Percentiles rank a stretch among this genome's conserved stretches.
Conservation (phyloP, 2,329 filamentous ascomycete species). For the Neoarthrinium moseri region DNA sequence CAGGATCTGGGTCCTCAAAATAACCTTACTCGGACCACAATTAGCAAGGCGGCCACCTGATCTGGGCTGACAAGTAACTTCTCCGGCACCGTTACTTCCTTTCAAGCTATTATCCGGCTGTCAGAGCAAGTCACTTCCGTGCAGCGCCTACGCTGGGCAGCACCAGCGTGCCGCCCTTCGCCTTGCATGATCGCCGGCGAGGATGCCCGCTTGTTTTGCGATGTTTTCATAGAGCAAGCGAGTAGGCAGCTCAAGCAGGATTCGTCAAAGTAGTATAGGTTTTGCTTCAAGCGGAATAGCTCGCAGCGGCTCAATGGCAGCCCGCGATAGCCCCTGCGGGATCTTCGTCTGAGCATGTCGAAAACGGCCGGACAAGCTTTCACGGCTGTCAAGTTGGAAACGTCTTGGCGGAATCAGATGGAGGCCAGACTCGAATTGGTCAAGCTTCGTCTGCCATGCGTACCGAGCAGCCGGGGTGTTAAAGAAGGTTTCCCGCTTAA, state of each 20-base stretch:
- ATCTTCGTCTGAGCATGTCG: not conserved
- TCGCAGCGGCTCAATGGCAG: too few relatives aligned
- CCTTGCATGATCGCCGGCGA: constrained; percentile 2
- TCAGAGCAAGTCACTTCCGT: not conserved
- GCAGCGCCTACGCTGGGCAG: not conserved
- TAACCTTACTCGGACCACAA: constrained; percentile 12
- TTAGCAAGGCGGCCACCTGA: not conserved
- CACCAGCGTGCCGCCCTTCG: not conserved
- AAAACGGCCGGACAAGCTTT: not conserved
- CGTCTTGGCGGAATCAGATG: constrained; percentile 6
- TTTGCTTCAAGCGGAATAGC: too few relatives aligned
- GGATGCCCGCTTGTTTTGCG: constrained; percentile 4
- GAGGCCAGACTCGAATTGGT: not conserved
- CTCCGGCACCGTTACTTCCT: not conserved
- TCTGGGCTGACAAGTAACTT: not conserved
- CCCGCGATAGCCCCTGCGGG: too few relatives aligned
- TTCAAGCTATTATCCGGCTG: not conserved
- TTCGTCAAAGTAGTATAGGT: too few relatives aligned
- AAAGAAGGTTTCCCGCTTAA: constrained; percentile 5
- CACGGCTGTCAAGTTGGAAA: constrained; percentile 7
- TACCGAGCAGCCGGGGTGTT: not conserved
- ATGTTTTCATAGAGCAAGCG: not conserved
- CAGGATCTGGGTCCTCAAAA: constrained; percentile 16
- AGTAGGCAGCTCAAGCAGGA: too few relatives aligned
- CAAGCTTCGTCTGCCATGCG: not conserved